Conservation (phyloP, 768 basidiomycete species). For the Tricholoma terreum region DNA sequence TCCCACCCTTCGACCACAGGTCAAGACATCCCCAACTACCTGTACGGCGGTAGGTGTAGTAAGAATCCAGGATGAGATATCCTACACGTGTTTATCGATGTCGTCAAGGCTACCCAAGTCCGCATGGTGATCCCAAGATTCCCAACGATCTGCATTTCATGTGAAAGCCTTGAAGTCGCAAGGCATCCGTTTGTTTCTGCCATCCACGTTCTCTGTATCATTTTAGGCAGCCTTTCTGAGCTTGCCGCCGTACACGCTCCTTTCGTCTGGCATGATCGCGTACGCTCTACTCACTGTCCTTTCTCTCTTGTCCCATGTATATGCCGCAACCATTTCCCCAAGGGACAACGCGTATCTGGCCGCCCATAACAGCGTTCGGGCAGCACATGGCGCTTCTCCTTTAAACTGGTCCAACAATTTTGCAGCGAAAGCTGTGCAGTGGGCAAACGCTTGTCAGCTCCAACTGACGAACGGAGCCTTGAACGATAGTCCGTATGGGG, state of each 20-base stretch:
- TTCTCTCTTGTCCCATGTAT: background rate
- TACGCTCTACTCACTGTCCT: background rate
- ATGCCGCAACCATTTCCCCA: conserved; percentile 4
- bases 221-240: background rate
- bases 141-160: no score
- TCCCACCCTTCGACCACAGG: no score
- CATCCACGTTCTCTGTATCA: background rate
- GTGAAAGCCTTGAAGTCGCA: background rate
- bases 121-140: background rate
- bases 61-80: background rate
- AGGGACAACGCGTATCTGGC: conserved; percentile 35
- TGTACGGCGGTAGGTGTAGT: background rate
- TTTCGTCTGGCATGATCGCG: background rate
- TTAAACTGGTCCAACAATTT: conserved; percentile 49
- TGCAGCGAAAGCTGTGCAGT: conserved; percentile 44
- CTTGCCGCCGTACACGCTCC: background rate
- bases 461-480: conserved; percentile 45
- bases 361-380: conserved; percentile 49
- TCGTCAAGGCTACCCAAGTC: background rate
- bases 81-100: background rate
- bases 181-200: background rate
- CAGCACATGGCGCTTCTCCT: conserved; percentile 35
- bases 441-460: conserved; percentile 51
- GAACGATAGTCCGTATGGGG: conserved; percentile 42
- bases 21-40: background rate